Conservation (phyloP, 169 alveolate species). For the Plasmodium chabaudi region DNA sequence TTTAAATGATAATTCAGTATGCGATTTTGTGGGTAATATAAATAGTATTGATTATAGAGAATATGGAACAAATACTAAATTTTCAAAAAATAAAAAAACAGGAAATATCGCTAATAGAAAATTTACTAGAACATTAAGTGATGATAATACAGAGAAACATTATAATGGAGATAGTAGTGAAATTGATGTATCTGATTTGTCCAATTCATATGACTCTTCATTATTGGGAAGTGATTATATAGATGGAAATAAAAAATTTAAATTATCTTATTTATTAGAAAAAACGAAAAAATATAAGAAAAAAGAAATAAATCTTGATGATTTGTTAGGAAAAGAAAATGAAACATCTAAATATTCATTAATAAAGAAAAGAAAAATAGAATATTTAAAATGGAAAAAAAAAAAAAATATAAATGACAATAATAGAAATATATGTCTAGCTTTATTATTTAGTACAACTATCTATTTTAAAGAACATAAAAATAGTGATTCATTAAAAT, state of each 20-base stretch:
- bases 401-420: constrained; percentile 36
- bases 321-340: constrained; percentile 21
- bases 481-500: constrained; percentile 4
- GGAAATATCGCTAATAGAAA: neutral
- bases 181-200: neutral
- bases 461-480: constrained; percentile 35
- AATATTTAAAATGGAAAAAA: constrained; percentile 32
- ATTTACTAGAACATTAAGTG: no score
- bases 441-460: constrained; percentile 39
- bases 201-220: no score
- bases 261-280: constrained; percentile 3
- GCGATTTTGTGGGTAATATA: neutral
- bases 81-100: neutral
- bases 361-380: constrained; percentile 14
- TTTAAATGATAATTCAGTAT: constrained; percentile 15
- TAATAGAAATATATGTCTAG: constrained; percentile 56
- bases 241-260: constrained; percentile 1
- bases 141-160: neutral
- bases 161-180: neutral
- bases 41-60: neutral
- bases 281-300: constrained; percentile 5
- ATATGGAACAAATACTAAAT: neutral
- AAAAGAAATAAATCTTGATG: constrained; percentile 5
- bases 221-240: constrained; percentile 9
- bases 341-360: neutral